Percentiles rank a stretch among this genome's conserved stretches.
These are phyloP conservation scores for Candida schatavii DNA, from an alignment of 805 yeast genomes.

Conservation along the genomic window DNA sequence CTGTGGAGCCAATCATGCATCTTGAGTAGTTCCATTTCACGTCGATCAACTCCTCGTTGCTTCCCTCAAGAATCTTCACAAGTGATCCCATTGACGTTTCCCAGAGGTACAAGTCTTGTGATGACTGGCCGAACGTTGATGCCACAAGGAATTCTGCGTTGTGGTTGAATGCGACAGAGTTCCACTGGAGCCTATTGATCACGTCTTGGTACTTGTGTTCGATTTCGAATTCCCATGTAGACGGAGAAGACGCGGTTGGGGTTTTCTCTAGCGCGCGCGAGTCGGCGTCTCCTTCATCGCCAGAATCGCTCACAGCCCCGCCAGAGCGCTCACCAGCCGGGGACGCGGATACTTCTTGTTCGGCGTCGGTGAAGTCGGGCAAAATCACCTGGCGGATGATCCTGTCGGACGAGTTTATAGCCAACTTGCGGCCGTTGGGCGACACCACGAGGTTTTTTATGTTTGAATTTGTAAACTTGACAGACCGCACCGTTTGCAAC, in stretches of 20 bases:
- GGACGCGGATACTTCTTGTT: too few species aligned
- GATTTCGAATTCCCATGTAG: constrained; percentile 54
- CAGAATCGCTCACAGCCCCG: too few species aligned
- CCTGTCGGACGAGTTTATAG: constrained; percentile 75
- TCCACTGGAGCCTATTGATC: constrained; percentile 87
- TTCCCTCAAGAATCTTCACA: constrained; percentile 85
- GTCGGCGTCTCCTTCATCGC: too few species aligned
- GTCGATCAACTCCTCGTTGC: constrained; percentile 81
- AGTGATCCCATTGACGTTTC: constrained; percentile 86
- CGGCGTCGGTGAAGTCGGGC: constrained; percentile 39
- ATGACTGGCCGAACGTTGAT: constrained; percentile 75
- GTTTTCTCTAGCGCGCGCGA: too few species aligned
- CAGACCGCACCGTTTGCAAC: constrained; percentile 41
- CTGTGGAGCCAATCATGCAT: constrained; percentile 78
- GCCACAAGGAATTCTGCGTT: constrained; percentile 84
- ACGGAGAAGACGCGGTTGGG: constrained; percentile 11
- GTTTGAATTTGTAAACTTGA: constrained; percentile 63
- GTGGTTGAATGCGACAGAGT: constrained; percentile 69
- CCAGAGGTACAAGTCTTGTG: constrained; percentile 91
- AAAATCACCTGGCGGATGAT: constrained; percentile 61
- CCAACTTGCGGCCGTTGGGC: constrained; percentile 57
- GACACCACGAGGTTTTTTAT: constrained; percentile 67
- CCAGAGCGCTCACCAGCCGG: too few species aligned
- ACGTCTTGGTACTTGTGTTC: constrained; percentile 88
- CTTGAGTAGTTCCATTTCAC: constrained; percentile 81